Conservation (phyloP, 2,329 filamentous ascomycete species). For the Apiospora kogelbergensis region DNA sequence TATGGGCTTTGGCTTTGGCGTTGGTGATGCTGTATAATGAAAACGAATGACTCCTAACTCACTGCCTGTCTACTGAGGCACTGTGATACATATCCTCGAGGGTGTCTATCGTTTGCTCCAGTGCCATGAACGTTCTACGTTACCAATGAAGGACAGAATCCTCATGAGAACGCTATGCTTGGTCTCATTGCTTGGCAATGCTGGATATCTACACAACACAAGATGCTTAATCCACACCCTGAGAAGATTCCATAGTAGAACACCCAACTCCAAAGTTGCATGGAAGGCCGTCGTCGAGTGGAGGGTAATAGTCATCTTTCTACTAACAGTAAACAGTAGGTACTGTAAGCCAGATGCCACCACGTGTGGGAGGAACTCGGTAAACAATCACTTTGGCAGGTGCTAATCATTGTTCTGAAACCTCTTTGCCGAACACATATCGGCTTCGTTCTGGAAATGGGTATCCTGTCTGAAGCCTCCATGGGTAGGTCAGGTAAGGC, state of each 20-base stretch:
- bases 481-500: too few relatives aligned
- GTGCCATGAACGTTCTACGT: not conserved
- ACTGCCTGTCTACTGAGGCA: not conserved
- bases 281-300: too few relatives aligned
- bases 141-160: not conserved
- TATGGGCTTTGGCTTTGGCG: not conserved
- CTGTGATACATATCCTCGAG: not conserved
- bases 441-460: not conserved
- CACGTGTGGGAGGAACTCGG: not conserved
- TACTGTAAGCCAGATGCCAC: not conserved
- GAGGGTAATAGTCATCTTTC: not conserved
- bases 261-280: too few relatives aligned
- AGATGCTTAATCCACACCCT: too few relatives aligned
- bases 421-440: not conserved
- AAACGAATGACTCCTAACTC: conserved; percentile 3
- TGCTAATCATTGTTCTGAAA: too few relatives aligned
- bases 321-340: not conserved
- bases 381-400: not conserved
- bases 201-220: too few relatives aligned
- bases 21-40: conserved; percentile 12
- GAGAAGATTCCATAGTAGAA: too few relatives aligned
- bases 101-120: not conserved
- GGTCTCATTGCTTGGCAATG: too few relatives aligned
- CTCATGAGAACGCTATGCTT: too few relatives aligned
- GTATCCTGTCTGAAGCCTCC: not conserved